Conservation (phyloP, 768 basidiomycete species). For the Kwoniella sp. region DNA sequence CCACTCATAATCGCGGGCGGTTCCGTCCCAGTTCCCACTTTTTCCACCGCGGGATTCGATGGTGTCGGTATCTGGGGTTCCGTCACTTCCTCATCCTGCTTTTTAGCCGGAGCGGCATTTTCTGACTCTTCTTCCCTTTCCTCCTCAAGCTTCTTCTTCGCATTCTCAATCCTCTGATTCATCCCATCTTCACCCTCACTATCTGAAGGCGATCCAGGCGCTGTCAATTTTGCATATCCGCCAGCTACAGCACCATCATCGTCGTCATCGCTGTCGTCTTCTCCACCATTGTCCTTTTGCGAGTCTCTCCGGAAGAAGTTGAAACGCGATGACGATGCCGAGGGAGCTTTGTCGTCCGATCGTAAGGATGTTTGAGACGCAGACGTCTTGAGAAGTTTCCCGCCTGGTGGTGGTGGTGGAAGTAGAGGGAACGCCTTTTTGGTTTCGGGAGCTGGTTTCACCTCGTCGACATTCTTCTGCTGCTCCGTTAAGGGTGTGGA, state of each 20-base stretch:
- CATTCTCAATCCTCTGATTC: conserved; percentile 11
- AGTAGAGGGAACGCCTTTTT: conserved; percentile 29
- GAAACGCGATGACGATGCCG: conserved; percentile 18
- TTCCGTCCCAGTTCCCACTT: too few species aligned
- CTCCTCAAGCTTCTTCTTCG: conserved; percentile 6
- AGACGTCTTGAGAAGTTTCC: conserved; percentile 21
- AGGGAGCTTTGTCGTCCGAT: conserved; percentile 7
- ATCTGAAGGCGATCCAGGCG: conserved; percentile 29
- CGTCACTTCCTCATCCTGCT: conserved; percentile 3
- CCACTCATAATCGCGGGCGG: background rate
- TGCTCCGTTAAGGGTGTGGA: background rate
- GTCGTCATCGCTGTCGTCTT: conserved; percentile 29
- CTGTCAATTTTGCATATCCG: conserved; percentile 41
- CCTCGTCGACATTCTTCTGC: background rate
- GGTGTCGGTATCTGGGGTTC: background rate
- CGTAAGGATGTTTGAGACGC: background rate
- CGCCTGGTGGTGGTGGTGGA: conserved; percentile 26
- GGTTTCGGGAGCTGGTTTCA: background rate
- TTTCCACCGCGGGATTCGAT: too few species aligned
- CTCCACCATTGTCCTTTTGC: background rate
- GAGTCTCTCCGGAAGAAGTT: conserved; percentile 25
- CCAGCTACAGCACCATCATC: conserved; percentile 29
- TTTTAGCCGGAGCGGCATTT: background rate
- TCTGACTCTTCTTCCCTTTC: background rate
- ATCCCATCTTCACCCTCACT: conserved; percentile 23